Percentiles rank a stretch among this genome's conserved stretches.
Conservation (phyloP, 306 rosid genomes). For the Myrica gale region DNA sequence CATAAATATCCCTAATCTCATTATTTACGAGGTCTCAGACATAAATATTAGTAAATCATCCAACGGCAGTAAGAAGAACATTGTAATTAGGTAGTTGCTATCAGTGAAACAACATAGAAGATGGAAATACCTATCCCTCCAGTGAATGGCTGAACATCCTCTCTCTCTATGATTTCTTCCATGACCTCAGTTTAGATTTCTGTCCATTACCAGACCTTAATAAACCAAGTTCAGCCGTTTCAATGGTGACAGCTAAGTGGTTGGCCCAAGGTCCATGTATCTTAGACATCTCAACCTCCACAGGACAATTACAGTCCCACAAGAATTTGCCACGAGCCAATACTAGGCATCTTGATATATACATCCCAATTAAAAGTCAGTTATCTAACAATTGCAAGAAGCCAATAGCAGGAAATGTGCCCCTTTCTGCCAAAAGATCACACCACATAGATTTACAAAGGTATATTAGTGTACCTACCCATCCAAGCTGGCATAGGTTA, state of each 20-base stretch:
- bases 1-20: conserved; percentile 1
- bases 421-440: conserved; percentile 9
- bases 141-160: neutral
- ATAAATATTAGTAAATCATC: neutral
- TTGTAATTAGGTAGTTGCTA: neutral
- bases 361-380: neutral
- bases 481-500: conserved; percentile 9
- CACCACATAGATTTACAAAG: conserved; percentile 8
- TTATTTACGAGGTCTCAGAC: neutral
- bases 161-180: neutral
- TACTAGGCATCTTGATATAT: conserved; percentile 6
- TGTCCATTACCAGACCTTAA: too few relatives aligned
- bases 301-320: conserved; percentile 14
- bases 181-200: too few relatives aligned
- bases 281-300: conserved; percentile 15
- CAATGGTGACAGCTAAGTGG: conserved; percentile 29
- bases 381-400: neutral
- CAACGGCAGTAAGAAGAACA: neutral
- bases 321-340: conserved; percentile 18
- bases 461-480: conserved; percentile 1
- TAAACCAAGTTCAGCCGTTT: neutral
- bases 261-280: conserved; percentile 16
- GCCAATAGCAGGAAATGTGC: neutral
- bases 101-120: conserved; percentile 15
- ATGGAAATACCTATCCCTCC: neutral